phyloP scores from a whole-genome alignment of 331 rosid species.

The Cydonia oblonga region DNA sequence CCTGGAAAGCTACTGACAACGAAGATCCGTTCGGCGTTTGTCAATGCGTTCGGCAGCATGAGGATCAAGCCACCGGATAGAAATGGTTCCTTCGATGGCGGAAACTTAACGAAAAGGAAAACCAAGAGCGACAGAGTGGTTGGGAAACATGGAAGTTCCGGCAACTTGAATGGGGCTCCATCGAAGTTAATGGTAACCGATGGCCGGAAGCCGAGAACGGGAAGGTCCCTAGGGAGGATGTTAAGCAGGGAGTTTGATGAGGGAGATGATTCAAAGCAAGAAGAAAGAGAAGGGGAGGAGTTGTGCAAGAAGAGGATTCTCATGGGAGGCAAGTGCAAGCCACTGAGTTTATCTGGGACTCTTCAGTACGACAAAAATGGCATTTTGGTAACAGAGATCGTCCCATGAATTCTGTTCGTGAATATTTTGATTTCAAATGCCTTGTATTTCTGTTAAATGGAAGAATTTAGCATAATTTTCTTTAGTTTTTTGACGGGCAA shows the following conservation, averaged over 20 bases:
- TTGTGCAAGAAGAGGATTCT: conserved; percentile 68
- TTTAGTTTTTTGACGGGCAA: not conserved
- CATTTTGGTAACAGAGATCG: conserved; percentile 18
- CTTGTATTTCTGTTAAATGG: not conserved
- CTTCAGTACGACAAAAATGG: conserved; percentile 25
- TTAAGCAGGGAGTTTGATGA: not conserved
- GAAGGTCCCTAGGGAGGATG: conserved; percentile 15
- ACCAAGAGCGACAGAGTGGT: not conserved
- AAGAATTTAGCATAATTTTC: not conserved
- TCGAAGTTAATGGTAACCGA: not conserved
- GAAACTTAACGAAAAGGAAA: not conserved
- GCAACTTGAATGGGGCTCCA: conserved; percentile 15
- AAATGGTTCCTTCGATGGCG: not conserved
- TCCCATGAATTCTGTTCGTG: not conserved
- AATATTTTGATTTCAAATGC: not conserved
- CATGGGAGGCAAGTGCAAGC: conserved; percentile 61
- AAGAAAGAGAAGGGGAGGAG: conserved; percentile 1
- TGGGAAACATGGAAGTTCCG: conserved; percentile 12
- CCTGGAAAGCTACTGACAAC: not conserved
- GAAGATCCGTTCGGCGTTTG: conserved; percentile 16
- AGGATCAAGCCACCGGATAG: not conserved
- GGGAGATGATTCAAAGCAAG: not conserved
- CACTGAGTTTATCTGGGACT: conserved; percentile 29
- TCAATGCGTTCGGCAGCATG: conserved; percentile 12
- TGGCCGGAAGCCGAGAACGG: conserved; percentile 5